Evolutionary conservation across 768 basidiomycete genomes (phyloP).

Genomic region (Rhodotorula sphaerocarpa): DNA sequence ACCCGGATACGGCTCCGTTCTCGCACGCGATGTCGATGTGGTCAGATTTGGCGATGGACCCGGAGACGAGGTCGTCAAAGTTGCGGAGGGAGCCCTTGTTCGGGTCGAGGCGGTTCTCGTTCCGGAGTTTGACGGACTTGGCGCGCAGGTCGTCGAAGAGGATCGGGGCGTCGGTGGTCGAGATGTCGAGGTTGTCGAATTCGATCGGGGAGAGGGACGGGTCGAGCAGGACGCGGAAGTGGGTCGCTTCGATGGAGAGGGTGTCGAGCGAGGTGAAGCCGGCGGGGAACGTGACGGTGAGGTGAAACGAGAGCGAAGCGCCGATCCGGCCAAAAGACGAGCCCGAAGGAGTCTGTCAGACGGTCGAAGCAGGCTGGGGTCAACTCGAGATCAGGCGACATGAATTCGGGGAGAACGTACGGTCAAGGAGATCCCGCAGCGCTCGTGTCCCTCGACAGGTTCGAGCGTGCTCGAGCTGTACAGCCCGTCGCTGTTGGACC

Average conservation of each 20-base stretch:
- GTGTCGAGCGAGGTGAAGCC: neutral
- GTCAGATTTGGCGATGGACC: neutral
- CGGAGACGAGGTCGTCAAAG: constrained; percentile 10
- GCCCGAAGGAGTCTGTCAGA: neutral
- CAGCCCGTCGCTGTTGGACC: constrained; percentile 15
- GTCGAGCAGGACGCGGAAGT: constrained; percentile 4
- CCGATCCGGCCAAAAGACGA: neutral
- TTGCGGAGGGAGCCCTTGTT: neutral
- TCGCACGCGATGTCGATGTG: neutral
- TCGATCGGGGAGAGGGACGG: constrained; percentile 1
- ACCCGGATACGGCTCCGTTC: neutral
- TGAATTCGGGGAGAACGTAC: neutral
- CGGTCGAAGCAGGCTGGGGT: neutral
- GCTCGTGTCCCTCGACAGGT: constrained; percentile 2
- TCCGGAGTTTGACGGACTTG: neutral
- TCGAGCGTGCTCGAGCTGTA: neutral
- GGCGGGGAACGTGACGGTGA: constrained; percentile 14
- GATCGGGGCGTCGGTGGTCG: constrained; percentile 11
- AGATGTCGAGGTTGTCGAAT: neutral
- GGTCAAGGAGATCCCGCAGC: neutral
- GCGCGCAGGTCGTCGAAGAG: neutral
- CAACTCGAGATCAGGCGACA: too few relatives aligned
- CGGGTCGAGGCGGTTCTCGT: constrained; percentile 7
- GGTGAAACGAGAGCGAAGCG: constrained; percentile 17
- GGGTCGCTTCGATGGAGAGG: neutral